phyloP scores from a whole-genome alignment of 805 yeast species.

The Candida awuae region DNA sequence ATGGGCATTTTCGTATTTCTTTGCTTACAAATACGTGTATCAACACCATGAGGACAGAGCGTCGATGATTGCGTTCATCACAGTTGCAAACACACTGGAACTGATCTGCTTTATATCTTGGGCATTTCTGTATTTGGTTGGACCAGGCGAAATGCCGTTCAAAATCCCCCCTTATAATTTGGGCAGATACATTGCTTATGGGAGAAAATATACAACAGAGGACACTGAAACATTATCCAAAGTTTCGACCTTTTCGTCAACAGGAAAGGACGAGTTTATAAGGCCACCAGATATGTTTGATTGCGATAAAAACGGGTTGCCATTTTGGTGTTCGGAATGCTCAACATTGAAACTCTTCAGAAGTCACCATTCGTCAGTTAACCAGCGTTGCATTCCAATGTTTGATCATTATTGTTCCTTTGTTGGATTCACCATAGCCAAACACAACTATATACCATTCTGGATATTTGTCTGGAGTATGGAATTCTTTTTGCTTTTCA shows the following conservation, averaged over 20 bases:
- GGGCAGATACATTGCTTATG: constrained; percentile 20
- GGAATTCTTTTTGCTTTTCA: constrained; percentile 30
- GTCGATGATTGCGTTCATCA: constrained; percentile 28
- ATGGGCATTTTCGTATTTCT: constrained; percentile 23
- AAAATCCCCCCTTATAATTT: constrained; percentile 31
- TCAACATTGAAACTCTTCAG: constrained; percentile 57
- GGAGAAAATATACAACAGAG: constrained; percentile 10
- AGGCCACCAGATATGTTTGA: constrained; percentile 51
- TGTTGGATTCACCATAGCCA: constrained; percentile 68
- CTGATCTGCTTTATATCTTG: constrained; percentile 32
- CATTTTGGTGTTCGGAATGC: constrained; percentile 68
- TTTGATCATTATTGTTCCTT: constrained; percentile 84
- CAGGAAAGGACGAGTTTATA: constrained; percentile 15
- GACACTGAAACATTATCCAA: background rate
- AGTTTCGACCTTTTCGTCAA: background rate
- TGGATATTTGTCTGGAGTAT: constrained; percentile 40
- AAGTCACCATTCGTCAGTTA: constrained; percentile 57
- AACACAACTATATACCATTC: constrained; percentile 53
- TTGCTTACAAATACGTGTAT: constrained; percentile 26
- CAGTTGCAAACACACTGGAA: constrained; percentile 25
- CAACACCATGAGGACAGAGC: constrained; percentile 36
- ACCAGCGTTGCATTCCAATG: constrained; percentile 52
- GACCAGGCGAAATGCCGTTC: constrained; percentile 48
- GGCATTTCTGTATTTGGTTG: constrained; percentile 37
- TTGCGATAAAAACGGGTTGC: constrained; percentile 68